Percentiles rank a stretch among this genome's conserved stretches.
These are phyloP conservation scores for Thermothielavioides terrestris DNA, from an alignment of 495 filamentous ascomycete genomes.

Conservation along the genomic window DNA sequence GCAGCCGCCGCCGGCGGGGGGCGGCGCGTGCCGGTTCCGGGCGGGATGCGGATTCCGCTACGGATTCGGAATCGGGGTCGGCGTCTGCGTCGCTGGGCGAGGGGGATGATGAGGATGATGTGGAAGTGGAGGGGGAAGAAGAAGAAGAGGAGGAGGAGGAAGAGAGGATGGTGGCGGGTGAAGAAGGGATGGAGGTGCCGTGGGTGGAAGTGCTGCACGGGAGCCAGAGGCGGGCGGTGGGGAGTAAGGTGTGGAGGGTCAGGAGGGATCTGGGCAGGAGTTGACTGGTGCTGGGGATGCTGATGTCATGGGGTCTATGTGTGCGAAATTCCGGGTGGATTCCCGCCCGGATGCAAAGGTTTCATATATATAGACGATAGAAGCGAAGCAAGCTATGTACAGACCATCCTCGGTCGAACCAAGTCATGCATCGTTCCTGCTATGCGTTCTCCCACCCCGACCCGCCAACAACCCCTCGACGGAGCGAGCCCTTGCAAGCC, in stretches of 20 bases:
- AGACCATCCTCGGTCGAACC: too few species aligned
- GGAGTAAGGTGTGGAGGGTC: conserved; percentile 47
- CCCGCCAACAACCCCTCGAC: neutral
- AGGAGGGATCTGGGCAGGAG: conserved; percentile 43
- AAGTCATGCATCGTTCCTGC: neutral
- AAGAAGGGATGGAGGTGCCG: conserved; percentile 24
- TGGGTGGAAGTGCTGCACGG: conserved; percentile 46
- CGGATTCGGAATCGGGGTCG: neutral
- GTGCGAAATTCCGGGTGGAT: too few species aligned
- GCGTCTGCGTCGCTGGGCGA: neutral
- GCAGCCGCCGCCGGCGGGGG: neutral
- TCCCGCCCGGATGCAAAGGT: neutral
- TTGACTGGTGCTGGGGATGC: neutral
- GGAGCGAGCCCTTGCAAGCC: too few species aligned
- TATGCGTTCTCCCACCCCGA: neutral
- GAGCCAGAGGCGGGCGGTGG: conserved; percentile 39
- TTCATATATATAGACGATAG: neutral
- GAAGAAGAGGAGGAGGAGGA: conserved; percentile 12
- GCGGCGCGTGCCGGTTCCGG: neutral
- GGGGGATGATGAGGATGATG: conserved; percentile 14
- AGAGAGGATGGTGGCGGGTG: conserved; percentile 11
- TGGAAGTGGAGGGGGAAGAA: conserved; percentile 9
- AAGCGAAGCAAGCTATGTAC: too few species aligned
- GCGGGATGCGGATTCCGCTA: too few species aligned
- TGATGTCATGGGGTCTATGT: too few species aligned